Evolutionary conservation across 352 stramenopile genomes (phyloP).

Genomic region (Globisporangium cystogenes): DNA sequence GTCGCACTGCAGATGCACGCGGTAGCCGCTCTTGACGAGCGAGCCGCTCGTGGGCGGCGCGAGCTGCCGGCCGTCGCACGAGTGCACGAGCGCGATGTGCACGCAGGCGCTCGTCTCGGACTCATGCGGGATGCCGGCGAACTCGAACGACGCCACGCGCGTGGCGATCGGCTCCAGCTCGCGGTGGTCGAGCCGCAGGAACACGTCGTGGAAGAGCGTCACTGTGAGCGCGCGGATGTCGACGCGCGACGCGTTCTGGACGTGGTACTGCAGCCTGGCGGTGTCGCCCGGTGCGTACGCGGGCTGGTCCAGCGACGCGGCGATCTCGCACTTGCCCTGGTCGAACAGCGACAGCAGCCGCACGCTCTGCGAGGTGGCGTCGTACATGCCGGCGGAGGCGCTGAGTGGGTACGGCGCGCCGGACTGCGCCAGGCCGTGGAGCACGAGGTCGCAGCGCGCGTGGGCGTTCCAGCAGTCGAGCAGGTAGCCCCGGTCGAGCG

Average conservation of each 20-base stretch:
- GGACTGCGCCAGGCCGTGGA: constrained; percentile 23
- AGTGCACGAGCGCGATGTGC: constrained; percentile 15
- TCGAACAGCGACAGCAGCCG: constrained; percentile 30
- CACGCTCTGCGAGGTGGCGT: constrained; percentile 23
- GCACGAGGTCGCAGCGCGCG: constrained; percentile 14
- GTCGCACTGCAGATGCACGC: constrained; percentile 30
- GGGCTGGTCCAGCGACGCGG: constrained; percentile 30
- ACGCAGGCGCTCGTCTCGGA: constrained; percentile 9
- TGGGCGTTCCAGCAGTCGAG: constrained; percentile 4
- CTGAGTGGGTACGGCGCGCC: constrained; percentile 14
- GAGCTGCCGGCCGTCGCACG: constrained; percentile 8
- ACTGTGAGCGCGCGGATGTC: constrained; percentile 28
- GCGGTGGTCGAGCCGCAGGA: constrained; percentile 1
- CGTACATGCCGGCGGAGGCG: constrained; percentile 7
- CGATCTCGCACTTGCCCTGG: constrained; percentile 26
- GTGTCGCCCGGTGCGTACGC: constrained; percentile 26
- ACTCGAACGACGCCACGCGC: neutral
- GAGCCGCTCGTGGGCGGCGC: constrained; percentile 21
- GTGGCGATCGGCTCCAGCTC: constrained; percentile 7
- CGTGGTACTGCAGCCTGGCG: constrained; percentile 25
- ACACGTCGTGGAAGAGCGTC: constrained; percentile 23
- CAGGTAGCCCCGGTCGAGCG: constrained; percentile 6
- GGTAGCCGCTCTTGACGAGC: constrained; percentile 28
- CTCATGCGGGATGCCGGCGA: constrained; percentile 12
- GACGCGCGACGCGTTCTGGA: constrained; percentile 27